Evolutionary conservation across 164 flowering plant species (phyloP), one percentile per base, ranked within the genome.

Genomic region (Stephania japonica): DNA sequence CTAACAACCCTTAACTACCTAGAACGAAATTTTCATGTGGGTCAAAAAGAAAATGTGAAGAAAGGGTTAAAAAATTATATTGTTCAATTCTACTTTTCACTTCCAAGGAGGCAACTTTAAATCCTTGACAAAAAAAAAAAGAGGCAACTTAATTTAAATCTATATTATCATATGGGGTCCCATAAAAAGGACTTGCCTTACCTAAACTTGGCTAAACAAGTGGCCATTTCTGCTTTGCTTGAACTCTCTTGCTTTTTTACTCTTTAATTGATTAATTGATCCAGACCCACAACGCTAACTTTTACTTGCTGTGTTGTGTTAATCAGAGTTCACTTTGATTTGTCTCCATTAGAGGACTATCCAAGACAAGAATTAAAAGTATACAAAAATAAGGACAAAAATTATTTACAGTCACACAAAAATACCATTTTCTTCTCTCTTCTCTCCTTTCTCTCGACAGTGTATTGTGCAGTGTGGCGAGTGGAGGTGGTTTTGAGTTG

Each of bases 341-440:
- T 59, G 64, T n/a, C 64, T n/a, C 24, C 64, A 7, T 18, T 59
- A 3, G 5, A 16, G 64, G 64, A 16, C 21, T 59, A 5, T 56
- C 7, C 2, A 12, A 8, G 53, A 47, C 13, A 47, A 47, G 53
- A 11, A 47, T 9, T 47, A 9, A 47, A 44, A 7, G 16, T 47
- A 47, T 12, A 47, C 16, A 12, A 47, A 47, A 44, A 44, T 44
- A 44, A 44, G 38, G 38, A 38, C 49, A 67, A n/a, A 14, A 18
- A 25, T 69, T 43, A 53, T 62, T 53, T 61, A 69, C 27, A 43
- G 43, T 50, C 68, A 75, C 43, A 68, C 50, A 75, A 62, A 62
- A 75, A 69, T 43, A 44, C 11, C 26, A 24, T 61, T 65, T 42
- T n/a, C n/a, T n/a, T n/a, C n/a, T n/a, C n/a, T n/a, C n/a, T n/a